These are phyloP conservation scores for Colletotrichum incanum DNA, from an alignment of 2,329 filamentous ascomycete species.

Conservation along the genomic window DNA sequence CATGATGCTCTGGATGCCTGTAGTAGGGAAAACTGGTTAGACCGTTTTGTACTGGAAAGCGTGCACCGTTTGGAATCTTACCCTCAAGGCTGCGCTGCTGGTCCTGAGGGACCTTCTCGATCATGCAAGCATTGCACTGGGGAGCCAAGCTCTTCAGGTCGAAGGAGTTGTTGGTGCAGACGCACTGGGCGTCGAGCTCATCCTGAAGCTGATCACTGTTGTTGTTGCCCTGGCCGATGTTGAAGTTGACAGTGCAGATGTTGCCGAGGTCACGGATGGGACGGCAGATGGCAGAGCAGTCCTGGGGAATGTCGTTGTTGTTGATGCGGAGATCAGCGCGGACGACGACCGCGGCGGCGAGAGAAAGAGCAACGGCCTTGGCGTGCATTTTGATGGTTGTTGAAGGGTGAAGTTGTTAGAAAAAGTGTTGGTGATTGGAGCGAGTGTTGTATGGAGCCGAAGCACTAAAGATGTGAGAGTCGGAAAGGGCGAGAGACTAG, in stretches of 20 bases:
- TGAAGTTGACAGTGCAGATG: constrained; percentile 54
- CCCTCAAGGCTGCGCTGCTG: constrained; percentile 43
- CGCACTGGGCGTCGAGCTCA: constrained; percentile 40
- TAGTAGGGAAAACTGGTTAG: background rate
- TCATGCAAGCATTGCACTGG: constrained; percentile 56
- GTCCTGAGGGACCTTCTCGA: constrained; percentile 48
- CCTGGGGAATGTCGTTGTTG: constrained; percentile 52
- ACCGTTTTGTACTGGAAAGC: background rate
- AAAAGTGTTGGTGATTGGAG: constrained; percentile 12
- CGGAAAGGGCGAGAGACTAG: constrained; percentile 40
- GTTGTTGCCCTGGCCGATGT: constrained; percentile 41
- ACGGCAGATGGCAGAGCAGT: constrained; percentile 55
- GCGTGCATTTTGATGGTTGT: constrained; percentile 49
- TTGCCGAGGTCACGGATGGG: constrained; percentile 55
- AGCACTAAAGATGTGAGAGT: constrained; percentile 22
- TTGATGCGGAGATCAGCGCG: constrained; percentile 54
- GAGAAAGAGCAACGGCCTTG: constrained; percentile 47
- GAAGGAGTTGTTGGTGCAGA: constrained; percentile 43
- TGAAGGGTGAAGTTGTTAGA: background rate
- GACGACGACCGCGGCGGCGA: constrained; percentile 50
- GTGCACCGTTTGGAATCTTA: background rate
- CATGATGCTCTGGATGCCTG: constrained; percentile 56
- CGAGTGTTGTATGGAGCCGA: constrained; percentile 36
- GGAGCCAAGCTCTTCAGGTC: constrained; percentile 39
- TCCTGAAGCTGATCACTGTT: constrained; percentile 41